Evolutionary conservation across 2,329 filamentous ascomycete species (phyloP), one percentile per base, ranked within the genome.

Genomic region (Claviceps humidiphila): DNA sequence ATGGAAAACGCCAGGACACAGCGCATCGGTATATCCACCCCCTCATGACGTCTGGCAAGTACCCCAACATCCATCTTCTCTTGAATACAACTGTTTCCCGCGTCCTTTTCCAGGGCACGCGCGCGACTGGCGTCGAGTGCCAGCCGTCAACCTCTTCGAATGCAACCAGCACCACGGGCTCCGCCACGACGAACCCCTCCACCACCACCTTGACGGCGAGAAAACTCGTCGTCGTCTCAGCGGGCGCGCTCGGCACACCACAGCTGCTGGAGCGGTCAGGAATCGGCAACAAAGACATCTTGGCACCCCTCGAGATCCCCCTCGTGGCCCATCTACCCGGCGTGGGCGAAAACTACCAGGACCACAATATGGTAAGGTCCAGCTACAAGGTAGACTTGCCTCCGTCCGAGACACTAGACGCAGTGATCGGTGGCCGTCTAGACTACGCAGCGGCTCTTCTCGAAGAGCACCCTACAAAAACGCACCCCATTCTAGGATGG

Each of bases 261-360:
- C 63, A 66, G 0, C 70, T 85, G 1, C 72, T 85, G 0, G 80
- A 85, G 60, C 68, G 81, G 20, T 85, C 81, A 0, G 82, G 82
- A 7, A 59, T 85, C 1, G 80, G 79, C n/a, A 68, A 71, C 45
- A 65, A 70, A 0, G 66, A 73, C 1, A 58, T 80, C 5, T 69
- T 84, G 1, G 60, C 70, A 43, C 65, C 64, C 17, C 69, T 73
- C 0, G 72, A 70, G 1, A 70, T 82, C 2, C 66, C 71, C 1
- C 59, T 74, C 3, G 59, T 74, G 1, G 65, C 71, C 2, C 67
- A 76, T 47, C 60, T 79, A 1, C 71, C 73, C 0, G 75, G 74
- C 2, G 77, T 82, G 1, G 78, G 78, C 0, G 64, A 69, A 16
- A 68, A 74, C 40, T 77, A 79, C 54, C 72, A 79, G 57, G 78